These are phyloP conservation scores for Lactifluus subvellereus DNA, from an alignment of 768 basidiomycete genomes.

Conservation along the genomic window DNA sequence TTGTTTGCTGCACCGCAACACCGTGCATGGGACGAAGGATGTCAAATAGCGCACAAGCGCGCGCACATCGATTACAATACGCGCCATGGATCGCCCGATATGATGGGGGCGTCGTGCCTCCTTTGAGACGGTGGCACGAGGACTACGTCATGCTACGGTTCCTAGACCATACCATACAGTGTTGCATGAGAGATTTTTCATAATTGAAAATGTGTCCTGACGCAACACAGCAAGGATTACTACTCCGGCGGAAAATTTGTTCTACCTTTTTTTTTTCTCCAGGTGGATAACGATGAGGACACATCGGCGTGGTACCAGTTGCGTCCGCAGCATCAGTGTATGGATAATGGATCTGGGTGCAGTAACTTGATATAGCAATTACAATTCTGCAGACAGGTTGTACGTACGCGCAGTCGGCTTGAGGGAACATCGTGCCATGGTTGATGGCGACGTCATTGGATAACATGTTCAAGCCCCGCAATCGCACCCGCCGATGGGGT, in stretches of 20 bases:
- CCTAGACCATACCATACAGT: constrained; percentile 10
- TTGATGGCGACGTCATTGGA: constrained; percentile 10
- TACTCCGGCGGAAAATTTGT: not conserved
- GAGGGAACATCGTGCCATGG: not conserved
- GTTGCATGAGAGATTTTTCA: not conserved
- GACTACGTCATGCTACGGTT: constrained; percentile 15
- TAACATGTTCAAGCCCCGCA: not conserved
- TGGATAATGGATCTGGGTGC: constrained; percentile 6
- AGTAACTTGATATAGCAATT: not conserved
- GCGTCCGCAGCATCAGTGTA: not conserved
- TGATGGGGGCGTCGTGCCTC: not conserved
- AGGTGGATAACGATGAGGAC: not conserved
- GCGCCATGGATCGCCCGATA: not conserved
- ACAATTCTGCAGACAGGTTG: not conserved
- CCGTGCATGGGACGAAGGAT: not conserved
- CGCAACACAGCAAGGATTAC: not conserved
- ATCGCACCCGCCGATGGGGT: not conserved
- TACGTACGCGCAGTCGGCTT: not conserved
- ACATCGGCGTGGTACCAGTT: not conserved
- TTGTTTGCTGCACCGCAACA: not conserved
- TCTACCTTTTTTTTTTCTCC: not conserved
- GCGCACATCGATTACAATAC: not conserved
- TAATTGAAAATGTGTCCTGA: not conserved
- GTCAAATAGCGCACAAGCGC: not conserved
- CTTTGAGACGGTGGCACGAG: not conserved